A percentile compares a stretch with the other conserved stretches of the same genome.
Evolutionary conservation across 495 filamentous ascomycete genomes (phyloP).

Genomic region (Emericellopsis terricola): DNA sequence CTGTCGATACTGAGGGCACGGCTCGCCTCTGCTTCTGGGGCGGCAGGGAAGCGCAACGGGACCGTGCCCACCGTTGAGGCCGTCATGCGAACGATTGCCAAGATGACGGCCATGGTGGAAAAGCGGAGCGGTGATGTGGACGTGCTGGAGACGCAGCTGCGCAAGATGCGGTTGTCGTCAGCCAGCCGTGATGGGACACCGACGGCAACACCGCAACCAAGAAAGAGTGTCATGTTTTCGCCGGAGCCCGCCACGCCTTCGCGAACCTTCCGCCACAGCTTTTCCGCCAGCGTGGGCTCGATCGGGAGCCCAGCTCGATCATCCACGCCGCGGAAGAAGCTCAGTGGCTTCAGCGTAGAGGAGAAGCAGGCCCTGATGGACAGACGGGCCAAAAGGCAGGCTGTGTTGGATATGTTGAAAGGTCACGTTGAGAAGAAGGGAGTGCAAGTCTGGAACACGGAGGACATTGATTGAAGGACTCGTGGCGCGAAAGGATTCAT

Average conservation of each 20-base stretch:
- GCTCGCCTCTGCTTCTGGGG: conserved; percentile 38
- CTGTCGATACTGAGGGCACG: conserved; percentile 69
- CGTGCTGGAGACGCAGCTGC: conserved; percentile 70
- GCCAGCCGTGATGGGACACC: conserved; percentile 41
- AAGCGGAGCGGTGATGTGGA: conserved; percentile 73
- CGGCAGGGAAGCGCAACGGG: conserved; percentile 22
- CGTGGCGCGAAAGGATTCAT: too few relatives aligned
- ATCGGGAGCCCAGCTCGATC: conserved; percentile 18
- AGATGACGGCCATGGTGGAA: conserved; percentile 85
- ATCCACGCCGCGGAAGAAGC: conserved; percentile 34
- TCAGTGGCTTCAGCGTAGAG: conserved; percentile 28
- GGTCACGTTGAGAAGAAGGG: conserved; percentile 18
- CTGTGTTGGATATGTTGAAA: conserved; percentile 26
- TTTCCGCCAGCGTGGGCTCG: conserved; percentile 27
- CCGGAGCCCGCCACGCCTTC: conserved; percentile 31
- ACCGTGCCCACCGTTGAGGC: conserved; percentile 68
- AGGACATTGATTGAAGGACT: conserved; percentile 11
- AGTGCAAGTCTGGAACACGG: conserved; percentile 15
- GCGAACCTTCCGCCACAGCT: conserved; percentile 21
- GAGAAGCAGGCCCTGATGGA: conserved; percentile 32
- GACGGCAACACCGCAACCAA: conserved; percentile 38
- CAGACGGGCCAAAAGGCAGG: conserved; percentile 35
- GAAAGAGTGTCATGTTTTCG: conserved; percentile 33
- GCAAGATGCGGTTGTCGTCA: conserved; percentile 39
- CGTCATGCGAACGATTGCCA: conserved; percentile 73